Base-by-base conservation (phyloP, 2,329 filamentous ascomycete species). In the Trichoderma arundinaceum region DNA sequence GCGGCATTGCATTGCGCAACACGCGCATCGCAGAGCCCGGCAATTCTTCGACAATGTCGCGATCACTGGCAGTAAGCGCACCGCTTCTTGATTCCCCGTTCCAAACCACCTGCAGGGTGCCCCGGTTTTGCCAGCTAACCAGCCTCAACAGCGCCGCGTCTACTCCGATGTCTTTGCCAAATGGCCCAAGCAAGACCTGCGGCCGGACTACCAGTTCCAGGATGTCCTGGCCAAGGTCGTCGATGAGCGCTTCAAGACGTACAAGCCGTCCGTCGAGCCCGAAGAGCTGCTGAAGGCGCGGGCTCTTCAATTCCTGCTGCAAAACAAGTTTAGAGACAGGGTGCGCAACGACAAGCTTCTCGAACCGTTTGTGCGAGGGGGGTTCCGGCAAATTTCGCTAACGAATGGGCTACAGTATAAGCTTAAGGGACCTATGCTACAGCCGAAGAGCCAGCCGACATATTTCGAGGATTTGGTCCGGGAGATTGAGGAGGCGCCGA, bases 101-200 rank as follows among this genome's bases (percentile, higher is more conserved):
- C 13, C 15, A 15, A 17, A 32, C 10, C n/a, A 19, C n/a, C 32
- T n/a, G 7, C 22, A 28, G 22, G 22, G 22, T 28, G 22, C 22
- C 22, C 22, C 4, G 22, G 22, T 28, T 28, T 28, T 28, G 22
- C 22, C 60, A 46, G 7, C 17, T 54, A n/a, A 19, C 19, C 15
- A 44, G 38, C 19, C 8, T 32, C 38, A 19, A 7, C 58, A 80
- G 78, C 73, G 74, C 69, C 76, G 74, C 66, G 73, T 78, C 53
- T 79, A 78, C 71, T 70, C 73, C 57, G 77, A 78, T 65, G 76
- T 74, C 69, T 76, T 79, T 63, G 78, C 82, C 65, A 81, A 82
- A 68, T 91, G 88, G 88, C 88, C 88, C 52, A 84, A 84, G 71
- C 88, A 90, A 72, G 79, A 80, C 66, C 81, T 90, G 51, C 86